Percentiles rank a stretch among this genome's conserved stretches.
Conservation (phyloP, 169 alveolate genomes). For the Cryptosporidium tyzzeri region DNA sequence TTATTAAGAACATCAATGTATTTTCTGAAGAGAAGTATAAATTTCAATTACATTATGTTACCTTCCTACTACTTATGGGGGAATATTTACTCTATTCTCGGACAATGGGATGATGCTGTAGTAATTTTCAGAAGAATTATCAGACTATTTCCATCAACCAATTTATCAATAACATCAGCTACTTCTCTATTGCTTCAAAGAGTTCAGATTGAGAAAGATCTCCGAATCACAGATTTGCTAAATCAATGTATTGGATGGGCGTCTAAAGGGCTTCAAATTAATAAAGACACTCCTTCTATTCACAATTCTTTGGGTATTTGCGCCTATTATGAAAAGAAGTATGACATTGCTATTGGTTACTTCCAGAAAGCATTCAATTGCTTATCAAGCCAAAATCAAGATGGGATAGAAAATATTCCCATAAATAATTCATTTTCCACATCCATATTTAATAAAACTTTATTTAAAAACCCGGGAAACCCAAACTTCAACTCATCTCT, state of each 20-base stretch:
- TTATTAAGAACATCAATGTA: constrained; percentile 57
- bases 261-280: constrained; percentile 34
- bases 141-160: constrained; percentile 47
- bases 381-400: neutral
- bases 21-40: constrained; percentile 53
- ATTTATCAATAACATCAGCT: constrained; percentile 44
- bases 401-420: neutral
- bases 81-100: constrained; percentile 41
- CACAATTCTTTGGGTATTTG: constrained; percentile 56
- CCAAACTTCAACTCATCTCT: constrained; percentile 54
- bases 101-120: constrained; percentile 73
- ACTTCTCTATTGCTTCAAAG: constrained; percentile 56
- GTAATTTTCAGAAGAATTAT: constrained; percentile 62
- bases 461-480: constrained; percentile 12
- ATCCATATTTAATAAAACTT: neutral
- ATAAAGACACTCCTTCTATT: constrained; percentile 37
- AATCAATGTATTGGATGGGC: constrained; percentile 68
- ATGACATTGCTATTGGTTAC: constrained; percentile 69
- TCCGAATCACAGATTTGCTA: constrained; percentile 20
- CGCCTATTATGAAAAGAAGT: constrained; percentile 57
- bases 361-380: constrained; percentile 52
- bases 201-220: constrained; percentile 49
- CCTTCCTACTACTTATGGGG: constrained; percentile 71
- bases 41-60: constrained; percentile 37
- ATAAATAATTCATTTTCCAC: neutral